Evolutionary conservation across 306 rosid genomes (phyloP).

Genomic region (Luffa aegyptiaca): DNA sequence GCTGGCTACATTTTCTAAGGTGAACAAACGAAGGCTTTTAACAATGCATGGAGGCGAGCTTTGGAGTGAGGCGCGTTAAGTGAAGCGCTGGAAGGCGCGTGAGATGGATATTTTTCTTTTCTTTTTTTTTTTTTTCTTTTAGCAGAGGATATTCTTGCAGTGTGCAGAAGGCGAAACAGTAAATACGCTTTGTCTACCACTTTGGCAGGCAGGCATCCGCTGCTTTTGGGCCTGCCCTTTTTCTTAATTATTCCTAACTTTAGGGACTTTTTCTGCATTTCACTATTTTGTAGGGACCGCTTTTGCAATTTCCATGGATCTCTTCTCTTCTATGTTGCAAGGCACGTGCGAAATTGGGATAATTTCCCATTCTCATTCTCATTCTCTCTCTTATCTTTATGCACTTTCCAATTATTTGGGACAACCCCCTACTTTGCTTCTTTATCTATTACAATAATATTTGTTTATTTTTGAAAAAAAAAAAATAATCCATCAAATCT

Average conservation of each 20-base stretch:
- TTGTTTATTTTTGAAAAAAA: no score
- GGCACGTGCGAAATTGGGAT: background rate
- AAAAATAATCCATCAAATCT: no score
- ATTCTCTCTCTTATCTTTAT: background rate
- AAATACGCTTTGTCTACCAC: background rate
- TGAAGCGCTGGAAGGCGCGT: background rate
- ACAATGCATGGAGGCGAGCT: background rate
- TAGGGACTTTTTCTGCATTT: background rate
- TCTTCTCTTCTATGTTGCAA: no score
- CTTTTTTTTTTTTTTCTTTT: background rate
- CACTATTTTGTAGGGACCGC: background rate
- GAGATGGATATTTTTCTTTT: background rate
- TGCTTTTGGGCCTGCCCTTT: background rate
- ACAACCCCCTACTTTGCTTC: background rate
- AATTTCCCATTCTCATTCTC: no score
- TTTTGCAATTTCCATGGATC: background rate
- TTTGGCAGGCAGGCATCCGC: background rate
- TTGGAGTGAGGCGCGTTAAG: background rate
- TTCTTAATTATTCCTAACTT: background rate
- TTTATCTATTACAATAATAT: no score
- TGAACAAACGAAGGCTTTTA: no score
- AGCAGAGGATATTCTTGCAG: conserved; percentile 2
- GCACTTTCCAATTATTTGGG: background rate
- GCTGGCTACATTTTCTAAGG: no score
- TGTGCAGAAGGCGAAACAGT: background rate